Base-by-base conservation (phyloP, 305 asterid genomes). In the Coffea humblotiana region DNA sequence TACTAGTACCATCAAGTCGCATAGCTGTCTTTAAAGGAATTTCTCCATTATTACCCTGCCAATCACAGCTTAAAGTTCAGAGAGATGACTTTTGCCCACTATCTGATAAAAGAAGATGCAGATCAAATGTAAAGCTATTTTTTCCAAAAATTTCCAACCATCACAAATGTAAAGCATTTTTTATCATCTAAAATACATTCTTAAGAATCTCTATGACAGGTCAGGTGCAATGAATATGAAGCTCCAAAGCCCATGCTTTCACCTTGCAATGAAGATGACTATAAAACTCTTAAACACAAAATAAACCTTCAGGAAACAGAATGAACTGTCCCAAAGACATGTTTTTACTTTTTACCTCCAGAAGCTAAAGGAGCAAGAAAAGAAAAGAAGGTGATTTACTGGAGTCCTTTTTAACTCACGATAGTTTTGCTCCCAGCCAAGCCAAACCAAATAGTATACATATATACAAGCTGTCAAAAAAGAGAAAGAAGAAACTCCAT, bases 31-130 rank as follows among this genome's bases (percentile, higher is more conserved):
- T 82, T 23, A 76, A 84, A 70, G 84, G 79, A 86, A 83, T 81
- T 82, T 87, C 89, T 84, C 85, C 69, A 60, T 78, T 83, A 83
- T 70, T 79, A 51, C 91, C 91, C 99, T 95, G 92, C 79, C 80
- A 88, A 83, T 49, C 80, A 81, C 82, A 83, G 64, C 71, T 77
- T 74, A 40, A 78, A 82, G 82, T 78, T 81, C 78, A 56, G 51
- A 63, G 40, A 45, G 58, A 51, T 3, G 48, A 35, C 8, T 21
- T 73, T 68, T 47, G 6, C 37, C 13, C 25, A 29, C 23, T 45
- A 74, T 21, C 35, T 7, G 40, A 75, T 14, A 23, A 37, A 35
- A 60, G 15, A 60, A 29, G 70, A 75, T 15, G 29, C 8, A 63
- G 71, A 43, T 63, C 61, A 56, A 25, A 48, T 29, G 32, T 29